phyloP scores from a whole-genome alignment of 2,329 filamentous ascomycete genomes.

The Talaromyces sp. region DNA sequence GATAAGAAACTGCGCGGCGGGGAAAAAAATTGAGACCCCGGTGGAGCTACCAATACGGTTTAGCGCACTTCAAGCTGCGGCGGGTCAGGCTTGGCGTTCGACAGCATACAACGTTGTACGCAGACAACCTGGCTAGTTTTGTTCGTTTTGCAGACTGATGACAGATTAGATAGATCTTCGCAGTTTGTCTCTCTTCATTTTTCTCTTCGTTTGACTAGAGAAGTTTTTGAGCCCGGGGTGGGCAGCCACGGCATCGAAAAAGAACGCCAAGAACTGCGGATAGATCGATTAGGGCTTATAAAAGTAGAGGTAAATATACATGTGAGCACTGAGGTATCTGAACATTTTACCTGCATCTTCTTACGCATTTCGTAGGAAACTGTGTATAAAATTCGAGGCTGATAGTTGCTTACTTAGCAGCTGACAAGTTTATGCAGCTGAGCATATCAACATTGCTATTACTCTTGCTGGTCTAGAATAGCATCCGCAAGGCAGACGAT shows the following conservation, averaged over 20 bases:
- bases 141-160: no score
- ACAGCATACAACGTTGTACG: background rate
- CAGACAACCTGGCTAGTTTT: background rate
- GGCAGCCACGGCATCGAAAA: background rate
- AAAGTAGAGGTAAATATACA: background rate
- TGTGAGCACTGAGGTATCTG: background rate
- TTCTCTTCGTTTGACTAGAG: background rate
- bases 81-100: background rate
- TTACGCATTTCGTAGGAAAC: background rate
- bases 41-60: constrained; percentile 5
- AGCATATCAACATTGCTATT: background rate
- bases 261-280: background rate
- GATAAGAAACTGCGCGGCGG: constrained; percentile 11
- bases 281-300: background rate
- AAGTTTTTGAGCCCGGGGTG: no score
- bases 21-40: constrained; percentile 9
- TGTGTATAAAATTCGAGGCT: no score
- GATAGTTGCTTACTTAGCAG: background rate
- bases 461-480: background rate
- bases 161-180: background rate
- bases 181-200: background rate
- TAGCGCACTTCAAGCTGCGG: constrained; percentile 2
- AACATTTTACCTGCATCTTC: background rate
- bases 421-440: background rate
- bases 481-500: background rate